Percentiles rank a stretch among this genome's conserved stretches.
phyloP scores from a whole-genome alignment of 371 early-diverging fungal genomes.

The Rhizomucor pusillus region DNA sequence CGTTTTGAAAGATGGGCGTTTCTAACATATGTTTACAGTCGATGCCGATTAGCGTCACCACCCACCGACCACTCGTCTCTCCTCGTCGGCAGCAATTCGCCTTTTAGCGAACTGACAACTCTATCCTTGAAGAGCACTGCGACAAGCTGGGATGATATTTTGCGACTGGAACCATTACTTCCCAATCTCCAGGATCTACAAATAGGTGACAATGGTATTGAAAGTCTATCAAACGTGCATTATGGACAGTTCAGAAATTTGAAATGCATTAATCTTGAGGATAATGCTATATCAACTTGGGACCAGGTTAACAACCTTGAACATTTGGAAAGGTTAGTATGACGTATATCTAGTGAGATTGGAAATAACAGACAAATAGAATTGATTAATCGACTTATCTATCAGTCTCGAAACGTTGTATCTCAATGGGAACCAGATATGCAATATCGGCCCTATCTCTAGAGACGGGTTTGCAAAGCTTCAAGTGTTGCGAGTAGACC shows the following conservation, averaged over 20 bases:
- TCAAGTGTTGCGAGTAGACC: slow-evolving; percentile 38
- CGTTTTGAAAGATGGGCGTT: too few species aligned
- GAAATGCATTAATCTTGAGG: slow-evolving; percentile 64
- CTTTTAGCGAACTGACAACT: slow-evolving; percentile 12
- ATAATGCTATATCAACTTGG: slow-evolving; percentile 63
- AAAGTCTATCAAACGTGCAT: slow-evolving; percentile 17
- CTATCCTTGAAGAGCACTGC: slow-evolving; percentile 19
- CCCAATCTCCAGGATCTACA: slow-evolving; percentile 64
- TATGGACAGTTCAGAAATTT: slow-evolving; percentile 46
- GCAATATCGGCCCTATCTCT: slow-evolving; percentile 9
- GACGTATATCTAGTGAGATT: background rate
- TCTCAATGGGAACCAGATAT: slow-evolving; percentile 49
- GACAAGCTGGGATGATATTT: slow-evolving; percentile 31
- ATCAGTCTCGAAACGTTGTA: slow-evolving; percentile 41
- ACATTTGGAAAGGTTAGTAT: slow-evolving; percentile 44
- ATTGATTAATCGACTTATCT: background rate
- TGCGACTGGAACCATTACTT: slow-evolving; percentile 44
- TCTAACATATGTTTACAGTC: slow-evolving; percentile 1
- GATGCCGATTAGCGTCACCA: slow-evolving; percentile 27
- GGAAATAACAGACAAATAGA: background rate
- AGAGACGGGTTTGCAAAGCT: slow-evolving; percentile 26
- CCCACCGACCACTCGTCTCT: too few species aligned
- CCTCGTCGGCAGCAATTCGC: too few species aligned
- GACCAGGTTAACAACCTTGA: slow-evolving; percentile 45
- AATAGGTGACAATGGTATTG: slow-evolving; percentile 59